Evolutionary conservation across 495 filamentous ascomycete species (phyloP).

Genomic region (Neurospora sp.): DNA sequence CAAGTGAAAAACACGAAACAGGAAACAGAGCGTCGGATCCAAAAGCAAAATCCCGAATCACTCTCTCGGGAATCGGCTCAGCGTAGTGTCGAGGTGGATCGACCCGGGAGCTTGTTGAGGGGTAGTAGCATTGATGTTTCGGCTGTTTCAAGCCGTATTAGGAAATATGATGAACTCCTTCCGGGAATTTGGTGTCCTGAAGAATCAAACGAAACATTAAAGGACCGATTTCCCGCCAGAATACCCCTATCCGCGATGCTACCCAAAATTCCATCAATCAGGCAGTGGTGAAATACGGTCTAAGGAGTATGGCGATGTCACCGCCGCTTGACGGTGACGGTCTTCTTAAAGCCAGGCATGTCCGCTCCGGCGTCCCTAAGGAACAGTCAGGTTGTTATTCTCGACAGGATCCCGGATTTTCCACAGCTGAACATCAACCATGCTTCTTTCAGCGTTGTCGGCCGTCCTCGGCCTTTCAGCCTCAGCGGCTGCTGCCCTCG

Average conservation of each 20-base stretch:
- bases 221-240: neutral
- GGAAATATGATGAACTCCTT: neutral
- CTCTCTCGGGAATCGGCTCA: neutral
- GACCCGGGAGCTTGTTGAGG: neutral
- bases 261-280: constrained; percentile 18
- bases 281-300: neutral
- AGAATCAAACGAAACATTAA: neutral
- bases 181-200: neutral
- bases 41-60: neutral
- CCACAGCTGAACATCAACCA: neutral
- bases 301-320: neutral
- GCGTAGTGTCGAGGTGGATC: neutral
- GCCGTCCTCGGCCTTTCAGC: constrained; percentile 11
- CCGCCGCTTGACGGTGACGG: neutral
- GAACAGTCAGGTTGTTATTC: neutral
- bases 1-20: neutral
- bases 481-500: constrained; percentile 35
- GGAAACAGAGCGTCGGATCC: neutral
- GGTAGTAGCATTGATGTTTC: neutral
- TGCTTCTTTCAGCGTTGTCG: constrained; percentile 9
- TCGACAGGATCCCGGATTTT: neutral
- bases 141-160: neutral
- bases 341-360: neutral
- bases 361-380: neutral
- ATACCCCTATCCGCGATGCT: neutral